phyloP scores from a whole-genome alignment of 164 flowering plant species.

The Magnolia kwangsiensis region DNA sequence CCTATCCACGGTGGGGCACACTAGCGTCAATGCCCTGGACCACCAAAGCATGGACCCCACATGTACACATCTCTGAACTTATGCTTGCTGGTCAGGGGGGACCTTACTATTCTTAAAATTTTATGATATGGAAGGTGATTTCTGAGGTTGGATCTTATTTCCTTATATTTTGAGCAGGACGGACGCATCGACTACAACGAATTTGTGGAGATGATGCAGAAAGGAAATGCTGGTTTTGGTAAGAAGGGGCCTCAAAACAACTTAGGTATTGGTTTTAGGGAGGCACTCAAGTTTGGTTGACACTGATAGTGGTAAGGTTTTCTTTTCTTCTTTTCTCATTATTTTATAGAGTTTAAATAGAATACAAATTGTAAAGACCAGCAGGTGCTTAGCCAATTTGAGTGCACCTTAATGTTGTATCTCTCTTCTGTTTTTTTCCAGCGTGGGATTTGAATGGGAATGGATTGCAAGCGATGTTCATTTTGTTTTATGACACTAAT shows the following conservation, averaged over 20 bases:
- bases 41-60: not conserved
- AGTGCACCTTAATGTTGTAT: not conserved
- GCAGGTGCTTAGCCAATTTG: constrained; percentile 7
- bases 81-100: not conserved
- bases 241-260: constrained; percentile 33
- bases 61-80: not conserved
- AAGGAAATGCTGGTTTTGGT: constrained; percentile 52
- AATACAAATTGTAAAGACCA: constrained; percentile 24
- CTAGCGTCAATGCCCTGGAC: too few relatives aligned
- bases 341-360: constrained; percentile 11
- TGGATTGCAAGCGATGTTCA: not conserved
- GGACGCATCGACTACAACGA: constrained; percentile 85
- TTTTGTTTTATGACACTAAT: not conserved
- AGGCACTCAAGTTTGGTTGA: constrained; percentile 50
- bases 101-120: not conserved
- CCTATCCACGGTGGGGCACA: too few relatives aligned
- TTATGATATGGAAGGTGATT: not conserved
- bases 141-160: not conserved
- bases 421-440: not conserved
- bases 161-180: constrained; percentile 47
- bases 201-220: constrained; percentile 88
- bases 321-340: not conserved
- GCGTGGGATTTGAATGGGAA: not conserved
- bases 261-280: constrained; percentile 52
- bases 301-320: constrained; percentile 6